Base-by-base conservation (phyloP, 345 rosid genomes). In the Lumnitzera racemosa region DNA sequence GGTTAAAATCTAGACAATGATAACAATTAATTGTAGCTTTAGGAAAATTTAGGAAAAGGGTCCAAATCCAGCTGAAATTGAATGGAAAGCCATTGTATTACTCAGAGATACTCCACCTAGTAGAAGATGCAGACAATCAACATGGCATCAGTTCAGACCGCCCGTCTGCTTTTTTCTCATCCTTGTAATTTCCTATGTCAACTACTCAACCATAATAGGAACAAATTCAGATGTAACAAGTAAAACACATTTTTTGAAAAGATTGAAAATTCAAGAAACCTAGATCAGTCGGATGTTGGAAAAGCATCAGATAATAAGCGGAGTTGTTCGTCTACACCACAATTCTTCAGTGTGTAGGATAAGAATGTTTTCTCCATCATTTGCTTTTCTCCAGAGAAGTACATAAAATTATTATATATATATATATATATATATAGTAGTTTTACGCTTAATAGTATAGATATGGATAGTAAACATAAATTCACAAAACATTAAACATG, bases 101-200 rank as follows among this genome's bases (percentile, higher is more conserved):
- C 89, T 87, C 88, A 84, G 85, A 81, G 75, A 65, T n/a, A 66
- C 57, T 72, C 81, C 85, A 72, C 29, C 43, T 15, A 57, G 62
- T 46, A 78, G 81, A 76, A 71, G 62, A 43, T 73, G 77, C 94
- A 82, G 96, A 86, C 91, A 79, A 56, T 83, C 96, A 72, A 85
- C 94, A 90, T 6, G 82, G 86, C 97, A 88, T 83, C 94, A 82
- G 76, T 76, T 90, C 96, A 71, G 92, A 78, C 94, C 90, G 90
- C 94, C 90, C 90, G 83, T 90, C 96, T 71, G 97, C 88, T 67
- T 66, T 70, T 58, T 66, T 85, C 87, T 88, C 91, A 81, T 88
- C 94, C 72, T 56, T 25, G 5, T 24, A 43, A 10, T 6, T 29
- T 10, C 2, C 13, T n/a, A 8, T 12, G 20, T 36, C 17, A 43